Percentiles rank a stretch among this genome's conserved stretches.
phyloP scores from a whole-genome alignment of 2,329 filamentous ascomycete genomes.

The Diplodia seriata region DNA sequence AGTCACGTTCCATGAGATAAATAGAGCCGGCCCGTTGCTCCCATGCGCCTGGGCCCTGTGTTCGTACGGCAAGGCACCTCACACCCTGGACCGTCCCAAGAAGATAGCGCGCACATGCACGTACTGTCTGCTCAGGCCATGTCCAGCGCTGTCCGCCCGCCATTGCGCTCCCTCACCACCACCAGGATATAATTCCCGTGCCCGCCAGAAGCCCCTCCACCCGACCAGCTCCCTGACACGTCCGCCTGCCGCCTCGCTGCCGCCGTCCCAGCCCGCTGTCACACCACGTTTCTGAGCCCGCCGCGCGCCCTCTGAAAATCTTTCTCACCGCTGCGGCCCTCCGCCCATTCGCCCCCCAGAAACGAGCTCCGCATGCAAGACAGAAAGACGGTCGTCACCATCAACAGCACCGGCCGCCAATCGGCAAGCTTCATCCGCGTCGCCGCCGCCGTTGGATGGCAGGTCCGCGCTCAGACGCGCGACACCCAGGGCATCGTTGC shows the following conservation, averaged over 20 bases:
- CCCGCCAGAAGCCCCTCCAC: constrained; percentile 2
- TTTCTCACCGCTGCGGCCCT: constrained; percentile 14
- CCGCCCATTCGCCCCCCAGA: not conserved
- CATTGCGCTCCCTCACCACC: constrained; percentile 27
- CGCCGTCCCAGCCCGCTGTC: constrained; percentile 13
- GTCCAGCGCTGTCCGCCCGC: constrained; percentile 29
- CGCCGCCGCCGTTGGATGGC: constrained; percentile 90
- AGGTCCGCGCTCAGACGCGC: constrained; percentile 89
- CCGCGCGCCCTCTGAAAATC: constrained; percentile 1
- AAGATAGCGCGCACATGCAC: constrained; percentile 27
- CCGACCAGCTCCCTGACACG: constrained; percentile 5
- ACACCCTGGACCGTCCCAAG: constrained; percentile 17
- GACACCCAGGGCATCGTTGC: constrained; percentile 88
- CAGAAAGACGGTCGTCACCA: constrained; percentile 83
- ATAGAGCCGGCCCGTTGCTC: constrained; percentile 30
- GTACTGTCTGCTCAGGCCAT: constrained; percentile 32
- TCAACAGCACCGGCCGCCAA: constrained; percentile 95
- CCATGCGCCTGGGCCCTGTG: constrained; percentile 31
- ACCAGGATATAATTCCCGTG: constrained; percentile 27
- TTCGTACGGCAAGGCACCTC: constrained; percentile 6
- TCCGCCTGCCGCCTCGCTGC: not conserved
- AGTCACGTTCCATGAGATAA: constrained; percentile 30
- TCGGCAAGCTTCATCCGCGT: constrained; percentile 94
- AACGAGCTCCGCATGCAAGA: constrained; percentile 44
- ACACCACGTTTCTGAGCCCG: constrained; percentile 19